Evolutionary conservation across 352 stramenopile species (phyloP).

Genomic region (Phytophthora pisi): DNA sequence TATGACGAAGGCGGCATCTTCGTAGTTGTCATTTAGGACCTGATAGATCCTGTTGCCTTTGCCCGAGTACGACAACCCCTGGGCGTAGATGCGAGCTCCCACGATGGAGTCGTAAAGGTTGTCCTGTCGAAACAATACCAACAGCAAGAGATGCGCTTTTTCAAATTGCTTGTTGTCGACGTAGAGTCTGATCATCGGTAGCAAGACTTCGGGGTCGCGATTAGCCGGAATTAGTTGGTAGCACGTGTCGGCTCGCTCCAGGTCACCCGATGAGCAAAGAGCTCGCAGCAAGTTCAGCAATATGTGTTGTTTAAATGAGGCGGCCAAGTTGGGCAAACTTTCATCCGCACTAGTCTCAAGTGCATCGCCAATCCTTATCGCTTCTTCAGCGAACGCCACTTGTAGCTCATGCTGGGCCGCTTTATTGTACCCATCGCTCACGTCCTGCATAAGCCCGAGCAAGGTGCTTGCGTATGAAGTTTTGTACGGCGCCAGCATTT

Average conservation of each 20-base stretch:
- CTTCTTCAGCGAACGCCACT: constrained; percentile 63
- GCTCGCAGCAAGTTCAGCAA: constrained; percentile 57
- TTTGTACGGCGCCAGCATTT: constrained; percentile 77
- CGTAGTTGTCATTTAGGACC: constrained; percentile 65
- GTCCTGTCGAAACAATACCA: constrained; percentile 62
- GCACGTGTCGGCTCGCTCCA: constrained; percentile 67
- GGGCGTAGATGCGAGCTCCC: constrained; percentile 50
- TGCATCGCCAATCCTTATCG: constrained; percentile 56
- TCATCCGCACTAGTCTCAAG: constrained; percentile 47
- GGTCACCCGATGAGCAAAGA: constrained; percentile 50
- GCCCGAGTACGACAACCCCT: constrained; percentile 53
- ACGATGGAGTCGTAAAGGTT: constrained; percentile 49
- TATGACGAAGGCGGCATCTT: constrained; percentile 58
- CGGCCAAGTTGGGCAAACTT: constrained; percentile 24
- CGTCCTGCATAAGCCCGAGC: constrained; percentile 52
- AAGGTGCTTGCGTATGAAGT: constrained; percentile 42
- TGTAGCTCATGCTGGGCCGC: constrained; percentile 43
- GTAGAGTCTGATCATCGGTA: constrained; percentile 70
- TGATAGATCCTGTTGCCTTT: constrained; percentile 66
- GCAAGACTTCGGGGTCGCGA: constrained; percentile 39
- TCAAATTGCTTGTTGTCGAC: constrained; percentile 49
- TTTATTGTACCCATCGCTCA: constrained; percentile 58
- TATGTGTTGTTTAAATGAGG: constrained; percentile 48
- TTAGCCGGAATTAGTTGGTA: constrained; percentile 52
- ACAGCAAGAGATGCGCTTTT: constrained; percentile 51